These are phyloP conservation scores for Aureobasidium sp. DNA, from an alignment of 2,329 filamentous ascomycete species.

Conservation along the genomic window DNA sequence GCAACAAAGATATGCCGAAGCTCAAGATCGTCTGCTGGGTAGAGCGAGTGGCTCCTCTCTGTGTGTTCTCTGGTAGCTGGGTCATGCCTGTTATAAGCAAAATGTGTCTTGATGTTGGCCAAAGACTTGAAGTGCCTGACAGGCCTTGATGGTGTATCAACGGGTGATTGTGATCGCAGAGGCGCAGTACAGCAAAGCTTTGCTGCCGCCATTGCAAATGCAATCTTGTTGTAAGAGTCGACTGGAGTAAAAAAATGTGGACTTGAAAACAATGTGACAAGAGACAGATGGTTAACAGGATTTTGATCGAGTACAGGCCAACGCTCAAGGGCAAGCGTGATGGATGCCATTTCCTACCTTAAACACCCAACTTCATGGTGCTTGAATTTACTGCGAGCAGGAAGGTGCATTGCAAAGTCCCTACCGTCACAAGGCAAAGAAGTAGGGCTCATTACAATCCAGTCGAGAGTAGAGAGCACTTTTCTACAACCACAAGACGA, in stretches of 20 bases:
- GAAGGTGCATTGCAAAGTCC: neutral
- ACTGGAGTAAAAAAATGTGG: neutral
- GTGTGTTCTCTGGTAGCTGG: neutral
- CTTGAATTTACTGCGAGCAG: neutral
- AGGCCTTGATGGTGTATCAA: constrained; percentile 5
- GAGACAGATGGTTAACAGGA: neutral
- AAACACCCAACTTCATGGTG: neutral
- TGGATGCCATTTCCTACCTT: neutral
- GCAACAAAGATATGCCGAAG: constrained; percentile 22
- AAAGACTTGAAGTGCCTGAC: constrained; percentile 9
- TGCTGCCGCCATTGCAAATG: constrained; percentile 6
- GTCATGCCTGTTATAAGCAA: neutral
- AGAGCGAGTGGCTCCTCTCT: neutral
- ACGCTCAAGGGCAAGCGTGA: neutral
- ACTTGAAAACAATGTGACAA: neutral
- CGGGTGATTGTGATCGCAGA: constrained; percentile 10
- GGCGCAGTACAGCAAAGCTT: constrained; percentile 14
- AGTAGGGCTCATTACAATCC: neutral
- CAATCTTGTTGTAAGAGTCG: neutral
- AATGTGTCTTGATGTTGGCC: constrained; percentile 7
- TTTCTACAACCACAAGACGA: neutral
- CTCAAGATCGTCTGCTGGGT: constrained; percentile 11
- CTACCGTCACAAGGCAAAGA: neutral
- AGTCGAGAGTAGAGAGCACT: neutral
- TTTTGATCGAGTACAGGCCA: neutral